Percentiles rank a stretch among this genome's conserved stretches.
Conservation (phyloP, 2,329 filamentous ascomycete genomes). For the Delphinella strobiligena region DNA sequence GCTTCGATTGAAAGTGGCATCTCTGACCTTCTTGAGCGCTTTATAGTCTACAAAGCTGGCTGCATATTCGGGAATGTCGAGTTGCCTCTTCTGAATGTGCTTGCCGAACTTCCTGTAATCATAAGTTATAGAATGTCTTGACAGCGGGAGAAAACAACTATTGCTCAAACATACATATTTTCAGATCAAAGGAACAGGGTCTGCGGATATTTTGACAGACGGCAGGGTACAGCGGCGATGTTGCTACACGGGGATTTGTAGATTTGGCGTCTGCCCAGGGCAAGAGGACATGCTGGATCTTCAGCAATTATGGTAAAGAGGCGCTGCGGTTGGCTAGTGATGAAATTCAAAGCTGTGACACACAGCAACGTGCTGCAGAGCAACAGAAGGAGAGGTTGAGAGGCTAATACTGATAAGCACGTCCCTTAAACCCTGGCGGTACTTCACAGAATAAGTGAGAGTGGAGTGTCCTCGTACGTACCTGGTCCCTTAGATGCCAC, state of each 20-base stretch:
- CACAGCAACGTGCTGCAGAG: background rate
- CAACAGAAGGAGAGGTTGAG: background rate
- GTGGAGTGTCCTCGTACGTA: too few relatives aligned
- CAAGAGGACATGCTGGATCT: background rate
- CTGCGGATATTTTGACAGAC: too few relatives aligned
- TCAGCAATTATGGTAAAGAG: background rate
- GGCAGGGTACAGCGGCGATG: too few relatives aligned
- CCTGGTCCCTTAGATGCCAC: background rate
- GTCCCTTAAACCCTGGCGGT: too few relatives aligned
- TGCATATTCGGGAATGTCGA: constrained; percentile 98
- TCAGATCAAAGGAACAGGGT: too few relatives aligned
- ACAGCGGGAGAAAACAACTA: too few relatives aligned
- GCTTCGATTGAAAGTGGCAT: too few relatives aligned
- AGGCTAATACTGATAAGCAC: background rate
- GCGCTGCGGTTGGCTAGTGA: background rate
- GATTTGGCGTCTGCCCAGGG: background rate
- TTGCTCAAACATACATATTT: too few relatives aligned
- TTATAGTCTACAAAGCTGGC: constrained; percentile 99
- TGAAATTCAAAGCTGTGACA: background rate
- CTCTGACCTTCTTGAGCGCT: constrained; percentile 82
- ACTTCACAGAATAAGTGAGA: too few relatives aligned
- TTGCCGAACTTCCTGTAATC: constrained; percentile 91
- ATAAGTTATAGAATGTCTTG: background rate
- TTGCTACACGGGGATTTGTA: background rate
- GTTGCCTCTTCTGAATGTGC: constrained; percentile 96